Evolutionary conservation across 2,329 filamentous ascomycete genomes (phyloP), one percentile per base, ranked within the genome.

Genomic region (Talaromyces sp.): DNA sequence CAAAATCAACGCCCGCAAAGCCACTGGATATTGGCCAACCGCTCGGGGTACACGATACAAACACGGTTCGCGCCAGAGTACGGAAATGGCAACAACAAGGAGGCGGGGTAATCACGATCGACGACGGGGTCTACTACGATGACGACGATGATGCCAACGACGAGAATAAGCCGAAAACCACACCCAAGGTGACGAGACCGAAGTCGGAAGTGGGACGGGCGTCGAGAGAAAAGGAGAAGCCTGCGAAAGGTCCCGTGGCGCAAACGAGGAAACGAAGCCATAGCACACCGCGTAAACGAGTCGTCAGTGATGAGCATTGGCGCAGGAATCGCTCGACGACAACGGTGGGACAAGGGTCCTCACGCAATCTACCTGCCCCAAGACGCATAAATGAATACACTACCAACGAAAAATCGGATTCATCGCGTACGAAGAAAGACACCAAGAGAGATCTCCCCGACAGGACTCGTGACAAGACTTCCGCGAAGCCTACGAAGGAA

Each of bases 301-400:
- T 97, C 49, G 85, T 97, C 56, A 97, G 92, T 70, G 93, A 97
- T 75, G 88, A 89, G 49, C 90, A 96, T 74, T 97, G 93, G 70
- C 82, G 81, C 56, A 80, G 79, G 53, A 80, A 71, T 51, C 73
- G 80, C 8, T 70, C 78, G 6, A 43, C 36, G 0, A 77, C 73
- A 48, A 62, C 66, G 20, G 43, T 46, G 11, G 43, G 43, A 16
- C 75, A 73, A 54, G 63, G 67, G 16, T 69, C 66, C 33, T 52
- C 71, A 36, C 67, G 72, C 5, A 76, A 78, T 68, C 47, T 72
- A 67, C 63, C 71, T 64, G 59, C 63, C 13, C 70, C 67, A 19
- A 80, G 77, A 60, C 72, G 77, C 49, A 73, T 78, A 11, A 75
- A 68, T 24, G 59, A 71, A 46, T 71, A 74, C 55, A 72, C 70